These are phyloP conservation scores for Candida easanensis DNA, from an alignment of 805 yeast genomes.

Conservation along the genomic window DNA sequence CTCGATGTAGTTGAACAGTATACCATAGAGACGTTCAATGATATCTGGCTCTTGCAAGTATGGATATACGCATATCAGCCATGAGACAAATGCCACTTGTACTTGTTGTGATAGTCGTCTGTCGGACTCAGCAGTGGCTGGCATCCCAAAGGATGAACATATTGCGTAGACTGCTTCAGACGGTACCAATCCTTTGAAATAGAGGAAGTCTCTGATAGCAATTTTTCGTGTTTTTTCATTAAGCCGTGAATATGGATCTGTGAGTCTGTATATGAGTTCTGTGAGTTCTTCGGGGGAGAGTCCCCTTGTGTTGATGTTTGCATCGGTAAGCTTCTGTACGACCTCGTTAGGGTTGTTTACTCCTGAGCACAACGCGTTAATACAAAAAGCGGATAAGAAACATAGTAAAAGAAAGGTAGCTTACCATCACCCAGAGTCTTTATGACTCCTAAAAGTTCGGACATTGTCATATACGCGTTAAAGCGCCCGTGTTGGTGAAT, in stretches of 20 bases:
- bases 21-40: conserved; percentile 23
- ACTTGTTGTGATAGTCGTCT: conserved; percentile 20
- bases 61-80: conserved; percentile 34
- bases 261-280: conserved; percentile 4
- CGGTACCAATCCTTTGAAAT: conserved; percentile 30
- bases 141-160: conserved; percentile 31
- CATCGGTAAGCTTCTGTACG: conserved; percentile 2
- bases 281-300: conserved; percentile 10
- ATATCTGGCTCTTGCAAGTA: conserved; percentile 20
- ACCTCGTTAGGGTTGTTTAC: not conserved
- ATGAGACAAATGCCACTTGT: conserved; percentile 30
- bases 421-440: not conserved
- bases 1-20: conserved; percentile 34
- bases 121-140: conserved; percentile 22
- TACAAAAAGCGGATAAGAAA: not conserved
- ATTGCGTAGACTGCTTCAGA: conserved; percentile 26
- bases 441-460: not conserved
- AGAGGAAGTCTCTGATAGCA: conserved; percentile 27
- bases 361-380: not conserved
- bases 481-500: no score
- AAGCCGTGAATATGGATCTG: conserved; percentile 9
- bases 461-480: no score
- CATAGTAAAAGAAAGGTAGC: not conserved
- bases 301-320: conserved; percentile 10
- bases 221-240: conserved; percentile 6